Evolutionary conservation across 345 rosid genomes (phyloP), one percentile per base, ranked within the genome.

Genomic region (Stellera chamaejasme): DNA sequence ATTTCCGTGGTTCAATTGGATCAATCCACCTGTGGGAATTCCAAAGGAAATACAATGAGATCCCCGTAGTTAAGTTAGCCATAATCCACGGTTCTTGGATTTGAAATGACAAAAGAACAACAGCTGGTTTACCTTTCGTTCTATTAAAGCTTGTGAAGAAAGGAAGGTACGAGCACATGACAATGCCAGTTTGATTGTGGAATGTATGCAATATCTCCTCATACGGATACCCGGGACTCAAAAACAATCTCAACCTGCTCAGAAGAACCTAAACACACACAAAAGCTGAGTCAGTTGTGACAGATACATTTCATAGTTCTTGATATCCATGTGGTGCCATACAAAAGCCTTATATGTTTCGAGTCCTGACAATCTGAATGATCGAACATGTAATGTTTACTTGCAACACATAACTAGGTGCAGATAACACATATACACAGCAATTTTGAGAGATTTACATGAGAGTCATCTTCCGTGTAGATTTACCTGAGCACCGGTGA

Each of bases 181-280:
- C 52, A 44, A 84, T 80, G 66, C 82, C 71, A n/a, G 95, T 90
- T 69, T 85, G 90, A 69, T 89, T 90, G 65, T 90, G 99, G 70
- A 83, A 94, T 19, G 92, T 80, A 62, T 90, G 79, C 58, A 90
- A 64, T 42, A 90, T 87, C 60, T 90, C 95, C 74, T 94, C 96
- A 42, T 85, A 85, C 4, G 99, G 99, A 72, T 90, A 90, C 6
- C 96, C 92, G 14, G 96, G 97, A 66, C 90, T 85, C 63, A 90
- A 60, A 81, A 90, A 94, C 72, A 94, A 66, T 69, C 97, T 82
- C 69, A 94, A 54, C 46, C 96, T 90, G 61, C 82, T 90, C 59
- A 90, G 43, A 49, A 90, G 85, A 55, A 94, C 69, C 99, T 90
- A 59, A 45, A 58, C 48, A n/a, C 48, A 68, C 43, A 66, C 10